Evolutionary conservation across 2,329 filamentous ascomycete genomes (phyloP), one percentile per base, ranked within the genome.

Genomic region (Teratosphaeria epicoccoides): DNA sequence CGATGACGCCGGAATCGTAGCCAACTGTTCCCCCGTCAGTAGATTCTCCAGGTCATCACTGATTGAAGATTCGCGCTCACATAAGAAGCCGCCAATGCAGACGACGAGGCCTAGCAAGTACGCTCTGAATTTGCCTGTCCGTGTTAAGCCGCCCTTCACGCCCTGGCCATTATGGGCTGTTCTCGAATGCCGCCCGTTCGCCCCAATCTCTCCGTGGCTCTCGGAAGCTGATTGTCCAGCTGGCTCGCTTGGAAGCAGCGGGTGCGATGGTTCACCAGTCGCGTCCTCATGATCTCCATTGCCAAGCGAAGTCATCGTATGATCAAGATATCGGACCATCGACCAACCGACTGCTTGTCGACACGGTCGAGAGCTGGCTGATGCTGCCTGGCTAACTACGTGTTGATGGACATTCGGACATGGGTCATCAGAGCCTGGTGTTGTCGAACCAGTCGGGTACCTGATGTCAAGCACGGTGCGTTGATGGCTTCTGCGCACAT

Each of bases 41-140:
- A 20, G 28, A 22, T 20, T 10, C 9, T 6, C 9, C 20, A 24
- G 2, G 33, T 23, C 1, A 29, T n/a, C 22, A 17, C n/a, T 20
- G 23, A 24, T 17, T 10, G 10, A 5, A n/a, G 29, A 17, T 20
- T 2, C 2, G 33, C 17, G 28, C 74, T 71, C 57, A 55, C 61
- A 65, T 10, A 75, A 59, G 55, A 76, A 75, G 0, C 76, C 76
- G 6, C 75, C 76, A 56, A 76, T 72, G 57, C 75, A 79, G 11
- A 77, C 71, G 3, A 78, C 71, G 1, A 66, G 66, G 2, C 74
- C 75, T 9, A 79, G 68, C 70, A 71, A 78, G 60, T 77, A 79
- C 25, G 74, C 74, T 51, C 76, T 67, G 28, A 75, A 57, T 49
- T 64, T 70, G 23, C 73, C 74, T 44, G 47, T 23, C 11, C 23